These are phyloP conservation scores for Brassica hybrid DNA, from an alignment of 441 rosid genomes.

Conservation along the genomic window DNA sequence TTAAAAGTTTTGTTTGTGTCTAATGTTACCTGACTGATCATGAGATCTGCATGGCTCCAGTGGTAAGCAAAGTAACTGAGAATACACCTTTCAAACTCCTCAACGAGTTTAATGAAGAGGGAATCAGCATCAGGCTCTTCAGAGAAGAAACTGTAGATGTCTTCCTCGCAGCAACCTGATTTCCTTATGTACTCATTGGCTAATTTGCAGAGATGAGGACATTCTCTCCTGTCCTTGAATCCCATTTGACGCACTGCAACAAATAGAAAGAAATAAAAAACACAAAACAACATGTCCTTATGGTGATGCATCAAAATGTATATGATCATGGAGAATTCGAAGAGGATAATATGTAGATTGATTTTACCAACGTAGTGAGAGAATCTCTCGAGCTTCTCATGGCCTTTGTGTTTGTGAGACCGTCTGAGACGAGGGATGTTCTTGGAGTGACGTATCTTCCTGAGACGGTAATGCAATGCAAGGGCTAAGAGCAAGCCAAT, in stretches of 20 bases:
- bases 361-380: constrained; percentile 91
- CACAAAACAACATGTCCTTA: constrained; percentile 5
- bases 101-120: constrained; percentile 88
- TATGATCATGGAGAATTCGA: constrained; percentile 36
- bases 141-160: constrained; percentile 76
- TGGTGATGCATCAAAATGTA: constrained; percentile 13
- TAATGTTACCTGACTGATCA: constrained; percentile 70
- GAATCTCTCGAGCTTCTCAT: constrained; percentile 86
- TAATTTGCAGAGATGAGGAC: constrained; percentile 85
- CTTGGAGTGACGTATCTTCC: constrained; percentile 62
- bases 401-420: constrained; percentile 53
- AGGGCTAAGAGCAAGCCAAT: constrained; percentile 70
- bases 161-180: constrained; percentile 78
- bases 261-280: not conserved
- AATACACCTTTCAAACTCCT: constrained; percentile 95
- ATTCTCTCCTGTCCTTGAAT: constrained; percentile 80
- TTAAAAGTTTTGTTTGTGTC: not conserved
- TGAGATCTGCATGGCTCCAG: constrained; percentile 90
- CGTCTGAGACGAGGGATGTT: constrained; percentile 69
- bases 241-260: constrained; percentile 92
- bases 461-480: constrained; percentile 57
- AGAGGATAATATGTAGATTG: constrained; percentile 28
- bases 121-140: constrained; percentile 83
- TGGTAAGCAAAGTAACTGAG: constrained; percentile 97
- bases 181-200: constrained; percentile 84